Evolutionary conservation across 2,329 filamentous ascomycete genomes (phyloP).

Genomic region (Pseudocercospora fijiensis): DNA sequence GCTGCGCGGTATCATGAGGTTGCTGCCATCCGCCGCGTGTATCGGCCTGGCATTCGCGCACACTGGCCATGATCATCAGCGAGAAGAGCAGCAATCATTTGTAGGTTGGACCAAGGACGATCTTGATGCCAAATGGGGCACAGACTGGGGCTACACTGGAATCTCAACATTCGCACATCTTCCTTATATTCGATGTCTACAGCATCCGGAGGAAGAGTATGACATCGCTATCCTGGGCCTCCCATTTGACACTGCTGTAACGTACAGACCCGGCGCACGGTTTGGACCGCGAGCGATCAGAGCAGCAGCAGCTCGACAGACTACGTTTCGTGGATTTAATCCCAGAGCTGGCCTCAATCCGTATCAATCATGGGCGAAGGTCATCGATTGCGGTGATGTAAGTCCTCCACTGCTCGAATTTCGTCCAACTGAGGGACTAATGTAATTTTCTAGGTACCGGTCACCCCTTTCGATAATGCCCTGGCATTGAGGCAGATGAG

Average conservation of each 20-base stretch:
- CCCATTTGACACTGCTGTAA: constrained; percentile 66
- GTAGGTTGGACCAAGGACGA: constrained; percentile 33
- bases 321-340: constrained; percentile 77
- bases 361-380: constrained; percentile 71
- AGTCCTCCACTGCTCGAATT: not conserved
- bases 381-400: constrained; percentile 89
- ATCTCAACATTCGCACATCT: constrained; percentile 47
- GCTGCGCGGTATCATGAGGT: not conserved
- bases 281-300: constrained; percentile 66
- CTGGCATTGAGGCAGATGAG: constrained; percentile 82
- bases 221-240: constrained; percentile 85
- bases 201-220: constrained; percentile 45
- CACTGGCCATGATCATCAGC: constrained; percentile 19
- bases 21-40: constrained; percentile 6
- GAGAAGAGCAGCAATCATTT: constrained; percentile 25
- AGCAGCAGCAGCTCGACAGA: constrained; percentile 77
- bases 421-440: not conserved
- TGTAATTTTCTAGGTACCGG: constrained; percentile 46
- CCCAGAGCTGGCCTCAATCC: constrained; percentile 79
- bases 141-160: constrained; percentile 38
- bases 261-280: constrained; percentile 78
- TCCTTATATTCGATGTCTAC: constrained; percentile 50
- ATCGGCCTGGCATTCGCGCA: constrained; percentile 14
- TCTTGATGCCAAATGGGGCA: constrained; percentile 35
- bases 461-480: constrained; percentile 82